Evolutionary conservation across 306 rosid genomes (phyloP).

Genomic region (Boehmeria nivea): DNA sequence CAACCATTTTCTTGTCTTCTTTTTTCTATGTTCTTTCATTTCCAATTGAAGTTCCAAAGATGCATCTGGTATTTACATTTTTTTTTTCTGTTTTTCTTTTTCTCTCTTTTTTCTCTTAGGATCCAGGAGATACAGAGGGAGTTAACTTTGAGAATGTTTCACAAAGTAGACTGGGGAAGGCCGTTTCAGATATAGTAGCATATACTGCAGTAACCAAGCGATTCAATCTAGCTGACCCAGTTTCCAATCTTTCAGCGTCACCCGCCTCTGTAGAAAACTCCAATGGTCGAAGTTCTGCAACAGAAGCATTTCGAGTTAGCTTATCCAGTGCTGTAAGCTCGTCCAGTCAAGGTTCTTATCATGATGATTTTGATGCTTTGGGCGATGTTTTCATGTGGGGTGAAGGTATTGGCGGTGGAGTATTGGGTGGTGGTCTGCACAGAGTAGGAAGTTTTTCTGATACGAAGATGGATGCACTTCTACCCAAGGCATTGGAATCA

Average conservation of each 20-base stretch:
- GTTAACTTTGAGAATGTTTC: conserved; percentile 40
- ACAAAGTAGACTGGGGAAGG: conserved; percentile 62
- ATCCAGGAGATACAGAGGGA: conserved; percentile 50
- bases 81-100: conserved; percentile 12
- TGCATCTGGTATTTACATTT: conserved; percentile 15
- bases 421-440: conserved; percentile 62
- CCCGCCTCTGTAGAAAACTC: conserved; percentile 56
- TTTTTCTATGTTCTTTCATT: neutral
- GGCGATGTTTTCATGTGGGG: conserved; percentile 92
- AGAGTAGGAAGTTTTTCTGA: conserved; percentile 49
- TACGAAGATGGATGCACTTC: conserved; percentile 64
- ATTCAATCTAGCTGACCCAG: conserved; percentile 44
- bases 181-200: conserved; percentile 71
- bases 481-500: conserved; percentile 86
- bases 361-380: conserved; percentile 71
- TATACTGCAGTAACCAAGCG: conserved; percentile 47
- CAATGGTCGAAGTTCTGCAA: conserved; percentile 61
- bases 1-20: conserved; percentile 8
- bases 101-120: conserved; percentile 33
- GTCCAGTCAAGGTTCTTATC: conserved; percentile 85
- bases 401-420: conserved; percentile 67
- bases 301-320: conserved; percentile 76
- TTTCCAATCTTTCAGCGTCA: conserved; percentile 41
- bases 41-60: conserved; percentile 20
- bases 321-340: conserved; percentile 92